Percentiles rank a stretch among this genome's conserved stretches.
These are phyloP conservation scores for Marchantia polymorpha DNA, from an alignment of 225 moss, liverwort and hornwort species.

Conservation along the genomic window DNA sequence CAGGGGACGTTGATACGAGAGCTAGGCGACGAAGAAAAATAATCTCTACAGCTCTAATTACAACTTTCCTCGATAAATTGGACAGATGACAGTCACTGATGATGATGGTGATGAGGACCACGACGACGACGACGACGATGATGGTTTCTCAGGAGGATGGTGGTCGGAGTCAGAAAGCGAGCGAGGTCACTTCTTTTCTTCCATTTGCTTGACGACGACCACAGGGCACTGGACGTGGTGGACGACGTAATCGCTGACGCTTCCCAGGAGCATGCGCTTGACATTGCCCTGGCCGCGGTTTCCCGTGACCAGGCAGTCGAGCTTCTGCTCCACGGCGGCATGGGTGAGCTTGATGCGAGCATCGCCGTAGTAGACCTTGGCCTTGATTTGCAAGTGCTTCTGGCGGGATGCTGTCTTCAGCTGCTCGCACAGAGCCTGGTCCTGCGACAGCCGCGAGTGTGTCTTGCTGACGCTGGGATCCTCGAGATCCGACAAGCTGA, in stretches of 20 bases:
- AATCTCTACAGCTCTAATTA: not conserved
- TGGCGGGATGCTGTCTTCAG: not conserved
- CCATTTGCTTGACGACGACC: slow-evolving; percentile 30
- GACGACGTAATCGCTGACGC: slow-evolving; percentile 31
- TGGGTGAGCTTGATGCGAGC: slow-evolving; percentile 27
- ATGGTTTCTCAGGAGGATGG: not conserved
- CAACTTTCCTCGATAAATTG: slow-evolving; percentile 11
- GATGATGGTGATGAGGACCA: not conserved
- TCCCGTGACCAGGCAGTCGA: slow-evolving; percentile 31
- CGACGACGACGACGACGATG: not conserved
- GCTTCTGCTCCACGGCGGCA: slow-evolving; percentile 22
- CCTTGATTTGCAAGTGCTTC: slow-evolving; percentile 18
- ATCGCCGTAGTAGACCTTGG: slow-evolving; percentile 36
- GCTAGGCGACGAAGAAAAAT: not conserved
- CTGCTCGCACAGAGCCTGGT: not conserved
- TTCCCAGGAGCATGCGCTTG: slow-evolving; percentile 29
- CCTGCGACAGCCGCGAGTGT: slow-evolving; percentile 12
- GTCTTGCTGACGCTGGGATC: slow-evolving; percentile 14
- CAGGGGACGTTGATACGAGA: not conserved
- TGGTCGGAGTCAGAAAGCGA: not conserved
- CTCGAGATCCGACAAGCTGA: slow-evolving; percentile 1
- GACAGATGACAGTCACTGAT: not conserved
- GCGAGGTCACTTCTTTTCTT: slow-evolving; percentile 14
- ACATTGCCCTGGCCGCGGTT: slow-evolving; percentile 25
- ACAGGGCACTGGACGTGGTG: slow-evolving; percentile 30